A percentile compares a stretch with the other conserved stretches of the same genome.
Conservation (phyloP, 2,329 filamentous ascomycete species). For the Aspergillus sp. region DNA sequence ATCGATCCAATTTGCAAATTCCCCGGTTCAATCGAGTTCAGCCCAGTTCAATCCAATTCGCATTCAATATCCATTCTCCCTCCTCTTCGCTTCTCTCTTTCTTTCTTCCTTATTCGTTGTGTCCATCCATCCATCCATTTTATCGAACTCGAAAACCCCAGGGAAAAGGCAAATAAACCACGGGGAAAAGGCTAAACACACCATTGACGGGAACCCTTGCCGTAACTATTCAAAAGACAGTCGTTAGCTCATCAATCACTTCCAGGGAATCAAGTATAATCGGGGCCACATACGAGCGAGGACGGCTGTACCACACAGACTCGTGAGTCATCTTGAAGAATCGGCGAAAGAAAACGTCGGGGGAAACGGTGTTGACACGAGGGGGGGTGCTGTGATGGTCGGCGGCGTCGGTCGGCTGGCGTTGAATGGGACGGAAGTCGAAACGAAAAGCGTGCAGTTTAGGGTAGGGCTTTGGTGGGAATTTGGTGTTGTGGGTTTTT, state of each 20-base stretch:
- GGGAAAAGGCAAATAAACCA: not conserved
- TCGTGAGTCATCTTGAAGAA: slow-evolving; percentile 77
- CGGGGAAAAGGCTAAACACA: slow-evolving; percentile 55
- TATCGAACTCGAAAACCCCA: not conserved
- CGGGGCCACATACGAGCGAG: slow-evolving; percentile 67
- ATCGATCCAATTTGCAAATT: slow-evolving; percentile 3
- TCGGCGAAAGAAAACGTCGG: slow-evolving; percentile 29
- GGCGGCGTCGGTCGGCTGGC: slow-evolving; percentile 29
- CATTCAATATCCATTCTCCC: not conserved
- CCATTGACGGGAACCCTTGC: slow-evolving; percentile 93
- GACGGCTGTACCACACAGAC: slow-evolving; percentile 98
- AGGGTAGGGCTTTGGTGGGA: slow-evolving; percentile 5
- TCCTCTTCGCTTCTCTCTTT: not conserved
- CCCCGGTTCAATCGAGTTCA: slow-evolving; percentile 1
- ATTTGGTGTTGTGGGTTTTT: slow-evolving; percentile 4
- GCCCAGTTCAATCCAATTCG: not conserved
- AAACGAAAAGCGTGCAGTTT: slow-evolving; percentile 13
- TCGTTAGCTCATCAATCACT: slow-evolving; percentile 17
- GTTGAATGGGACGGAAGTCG: slow-evolving; percentile 27
- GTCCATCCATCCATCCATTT: not conserved
- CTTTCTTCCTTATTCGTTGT: no score
- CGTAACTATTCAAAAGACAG: slow-evolving; percentile 46
- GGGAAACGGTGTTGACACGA: slow-evolving; percentile 32
- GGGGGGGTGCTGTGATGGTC: slow-evolving; percentile 18
- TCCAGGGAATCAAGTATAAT: not conserved